Evolutionary conservation across 306 rosid species (phyloP), one percentile per base, ranked within the genome.

Genomic region (Heteromeles arbutifolia): DNA sequence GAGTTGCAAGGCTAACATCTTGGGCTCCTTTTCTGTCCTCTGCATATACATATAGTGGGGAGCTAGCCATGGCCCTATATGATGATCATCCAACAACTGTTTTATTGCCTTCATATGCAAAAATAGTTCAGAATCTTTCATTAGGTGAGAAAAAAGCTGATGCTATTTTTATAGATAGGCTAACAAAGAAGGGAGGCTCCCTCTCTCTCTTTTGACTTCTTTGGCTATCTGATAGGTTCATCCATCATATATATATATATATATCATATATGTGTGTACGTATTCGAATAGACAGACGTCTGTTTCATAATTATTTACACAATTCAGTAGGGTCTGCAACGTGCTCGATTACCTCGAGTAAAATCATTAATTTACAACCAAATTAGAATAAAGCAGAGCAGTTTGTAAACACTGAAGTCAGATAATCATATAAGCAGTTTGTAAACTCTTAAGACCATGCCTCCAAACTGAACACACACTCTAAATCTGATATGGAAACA

Each of bases 1-100:
- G 77, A 84, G 91, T 88, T 91, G 89, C 81, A 77, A 91, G 86
- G 91, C 91, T 90, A 63, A 85, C 92, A 87, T 90, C 96, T 84
- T 74, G 52, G 82, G 71, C 80, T 81, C 88, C 85, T 43, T 65
- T 6, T 74, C 13, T 64, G 54, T 72, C 45, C 11, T 67, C 0
- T 37, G 59, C 74, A 75, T 2, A 13, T 28, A 18, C 3, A 48
- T 31, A 26, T 69, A 44, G 71, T 44, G 79, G 37, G 64, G 19
- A 78, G 67, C 67, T 74, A 61, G 52, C 54, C 54, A 15, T 48
- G 17, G 54, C 54, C 6, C 2, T 15, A 48, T 4, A 15, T 48
- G 54, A 41, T 56, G 50, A 70, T 64, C 78, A 64, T 71, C 73
- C 85, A 84, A 81, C 88, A 68, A 78, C 81, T 81, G 48, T 87